A percentile compares a stretch with the other conserved stretches of the same genome.
phyloP scores from a whole-genome alignment of 2,329 filamentous ascomycete species.

The Tolypocladium endophyticum region DNA sequence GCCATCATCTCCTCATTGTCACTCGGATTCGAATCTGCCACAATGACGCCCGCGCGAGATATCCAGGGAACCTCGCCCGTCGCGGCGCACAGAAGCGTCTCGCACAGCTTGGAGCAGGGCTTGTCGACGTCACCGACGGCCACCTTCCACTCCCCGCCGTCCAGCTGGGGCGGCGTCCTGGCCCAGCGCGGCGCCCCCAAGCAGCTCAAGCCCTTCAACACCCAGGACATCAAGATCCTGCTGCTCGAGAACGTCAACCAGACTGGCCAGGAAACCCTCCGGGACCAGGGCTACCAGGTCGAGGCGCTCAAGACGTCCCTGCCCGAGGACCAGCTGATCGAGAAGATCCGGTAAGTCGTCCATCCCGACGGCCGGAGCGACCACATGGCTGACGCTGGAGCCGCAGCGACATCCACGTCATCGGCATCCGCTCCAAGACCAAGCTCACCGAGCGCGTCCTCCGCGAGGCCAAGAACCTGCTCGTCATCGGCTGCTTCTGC shows the following conservation, averaged over 20 bases:
- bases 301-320: conserved; percentile 83
- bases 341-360: conserved; percentile 76
- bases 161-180: conserved; percentile 44
- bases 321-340: conserved; percentile 85
- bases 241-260: conserved; percentile 93
- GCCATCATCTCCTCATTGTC: neutral
- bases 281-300: conserved; percentile 86
- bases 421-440: conserved; percentile 96
- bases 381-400: neutral
- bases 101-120: conserved; percentile 43
- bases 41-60: conserved; percentile 35
- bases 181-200: conserved; percentile 41
- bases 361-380: neutral
- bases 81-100: conserved; percentile 27
- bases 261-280: conserved; percentile 75
- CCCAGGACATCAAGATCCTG: conserved; percentile 91
- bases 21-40: too few relatives aligned
- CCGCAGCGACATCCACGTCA: conserved; percentile 80
- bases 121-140: conserved; percentile 66
- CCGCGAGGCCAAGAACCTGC: conserved; percentile 80
- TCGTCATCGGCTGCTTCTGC: conserved; percentile 96
- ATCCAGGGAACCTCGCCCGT: conserved; percentile 28
- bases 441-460: conserved; percentile 82
- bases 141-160: conserved; percentile 63
- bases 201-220: conserved; percentile 89